Percentiles rank a stretch among this genome's conserved stretches.
phyloP scores from a whole-genome alignment of 495 filamentous ascomycete species.

The Antarctomyces pellizariae region DNA sequence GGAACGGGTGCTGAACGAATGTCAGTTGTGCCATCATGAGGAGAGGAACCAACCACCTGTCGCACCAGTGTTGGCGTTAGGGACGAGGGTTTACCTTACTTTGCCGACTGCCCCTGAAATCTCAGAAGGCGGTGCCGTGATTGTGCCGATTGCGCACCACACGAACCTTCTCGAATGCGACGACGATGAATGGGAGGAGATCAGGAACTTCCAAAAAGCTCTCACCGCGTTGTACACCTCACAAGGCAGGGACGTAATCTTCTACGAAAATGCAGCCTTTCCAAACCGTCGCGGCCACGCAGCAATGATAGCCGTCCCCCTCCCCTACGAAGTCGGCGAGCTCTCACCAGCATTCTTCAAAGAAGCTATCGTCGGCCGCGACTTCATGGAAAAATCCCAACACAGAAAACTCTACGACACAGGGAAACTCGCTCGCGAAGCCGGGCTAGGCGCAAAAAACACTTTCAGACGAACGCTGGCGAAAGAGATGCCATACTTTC shows the following conservation, averaged over 20 bases:
- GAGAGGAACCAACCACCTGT: constrained; percentile 63
- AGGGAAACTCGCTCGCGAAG: constrained; percentile 33
- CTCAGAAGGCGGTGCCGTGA: constrained; percentile 57
- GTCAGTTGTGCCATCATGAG: constrained; percentile 83
- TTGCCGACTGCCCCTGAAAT: constrained; percentile 81
- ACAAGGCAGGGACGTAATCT: constrained; percentile 73
- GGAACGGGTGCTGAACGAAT: constrained; percentile 67
- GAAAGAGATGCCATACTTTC: constrained; percentile 98
- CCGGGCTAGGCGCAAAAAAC: constrained; percentile 50
- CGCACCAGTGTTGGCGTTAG: constrained; percentile 76
- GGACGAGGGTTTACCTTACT: constrained; percentile 68
- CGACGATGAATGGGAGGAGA: constrained; percentile 98
- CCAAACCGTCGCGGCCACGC: constrained; percentile 64
- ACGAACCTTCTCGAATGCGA: constrained; percentile 88
- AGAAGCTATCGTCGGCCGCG: constrained; percentile 70
- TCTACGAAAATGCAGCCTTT: constrained; percentile 89
- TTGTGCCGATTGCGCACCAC: constrained; percentile 75
- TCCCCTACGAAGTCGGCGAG: constrained; percentile 70
- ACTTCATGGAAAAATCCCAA: constrained; percentile 88
- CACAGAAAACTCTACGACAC: constrained; percentile 91
- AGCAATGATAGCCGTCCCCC: constrained; percentile 61
- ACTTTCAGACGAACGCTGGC: constrained; percentile 67
- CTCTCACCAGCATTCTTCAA: constrained; percentile 88
- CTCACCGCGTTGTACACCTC: constrained; percentile 82
- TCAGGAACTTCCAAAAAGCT: constrained; percentile 97